Evolutionary conservation across 805 yeast species (phyloP).

Genomic region (Kodamaea neixiangensis): DNA sequence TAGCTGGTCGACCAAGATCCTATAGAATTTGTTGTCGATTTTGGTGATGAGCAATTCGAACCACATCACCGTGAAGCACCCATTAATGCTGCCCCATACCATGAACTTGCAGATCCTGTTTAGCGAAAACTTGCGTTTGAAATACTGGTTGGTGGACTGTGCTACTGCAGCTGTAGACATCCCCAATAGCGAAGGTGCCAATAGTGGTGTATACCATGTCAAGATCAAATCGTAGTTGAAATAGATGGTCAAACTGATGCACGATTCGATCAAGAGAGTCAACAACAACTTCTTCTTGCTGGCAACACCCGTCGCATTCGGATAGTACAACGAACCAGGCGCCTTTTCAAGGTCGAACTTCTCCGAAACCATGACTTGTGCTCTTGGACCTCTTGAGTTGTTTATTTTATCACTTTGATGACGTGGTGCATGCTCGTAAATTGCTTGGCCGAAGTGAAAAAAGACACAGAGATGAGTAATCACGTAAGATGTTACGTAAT

Average conservation of each 20-base stretch:
- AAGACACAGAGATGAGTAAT: neutral
- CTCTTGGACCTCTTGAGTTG: constrained; percentile 1
- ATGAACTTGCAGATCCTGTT: constrained; percentile 46
- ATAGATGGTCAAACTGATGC: constrained; percentile 29
- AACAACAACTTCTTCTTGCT: constrained; percentile 19
- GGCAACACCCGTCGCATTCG: neutral
- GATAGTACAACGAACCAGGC: constrained; percentile 8
- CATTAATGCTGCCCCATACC: constrained; percentile 64
- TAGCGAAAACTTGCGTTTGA: constrained; percentile 32
- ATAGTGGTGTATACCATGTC: constrained; percentile 22
- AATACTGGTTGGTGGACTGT: constrained; percentile 40
- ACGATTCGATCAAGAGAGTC: constrained; percentile 28
- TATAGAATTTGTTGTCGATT: constrained; percentile 34
- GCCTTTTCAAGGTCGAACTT: constrained; percentile 10
- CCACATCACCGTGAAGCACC: constrained; percentile 57
- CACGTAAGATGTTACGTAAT: neutral
- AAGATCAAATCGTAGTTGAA: constrained; percentile 29
- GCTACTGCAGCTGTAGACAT: constrained; percentile 44
- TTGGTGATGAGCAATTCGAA: constrained; percentile 45
- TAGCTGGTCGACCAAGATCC: constrained; percentile 54
- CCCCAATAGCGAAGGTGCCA: constrained; percentile 43
- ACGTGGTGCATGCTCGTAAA: constrained; percentile 4
- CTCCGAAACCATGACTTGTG: constrained; percentile 1
- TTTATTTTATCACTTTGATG: neutral
- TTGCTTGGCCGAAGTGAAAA: neutral